Evolutionary conservation across 176 grass and related monocot genomes (phyloP).

Genomic region (Cymbopogon citratus): DNA sequence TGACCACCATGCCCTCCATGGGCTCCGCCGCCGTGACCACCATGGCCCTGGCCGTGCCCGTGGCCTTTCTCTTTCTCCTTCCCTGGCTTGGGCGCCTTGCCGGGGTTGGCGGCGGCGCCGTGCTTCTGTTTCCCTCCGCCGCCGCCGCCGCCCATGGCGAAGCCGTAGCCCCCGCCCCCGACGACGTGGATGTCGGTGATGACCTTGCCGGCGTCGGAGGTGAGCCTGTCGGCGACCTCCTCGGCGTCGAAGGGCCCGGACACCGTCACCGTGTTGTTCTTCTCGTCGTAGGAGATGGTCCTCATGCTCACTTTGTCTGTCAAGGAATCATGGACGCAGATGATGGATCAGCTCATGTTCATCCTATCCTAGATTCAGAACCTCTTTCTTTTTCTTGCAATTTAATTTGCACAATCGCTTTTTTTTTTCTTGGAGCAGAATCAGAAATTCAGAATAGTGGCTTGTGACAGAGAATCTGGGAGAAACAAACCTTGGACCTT

Average conservation of each 20-base stretch:
- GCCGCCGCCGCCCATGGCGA: not conserved
- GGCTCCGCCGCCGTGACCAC: not conserved
- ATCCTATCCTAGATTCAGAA: not conserved
- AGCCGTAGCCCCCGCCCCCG: not conserved
- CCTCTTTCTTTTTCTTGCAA: not conserved
- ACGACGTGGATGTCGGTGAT: slow-evolving; percentile 63
- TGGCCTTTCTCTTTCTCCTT: slow-evolving; percentile 11
- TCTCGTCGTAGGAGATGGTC: slow-evolving; percentile 61
- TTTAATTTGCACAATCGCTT: not conserved
- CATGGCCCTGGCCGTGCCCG: not conserved
- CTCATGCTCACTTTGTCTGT: slow-evolving; percentile 56
- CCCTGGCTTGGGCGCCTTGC: slow-evolving; percentile 20
- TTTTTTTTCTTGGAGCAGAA: not conserved
- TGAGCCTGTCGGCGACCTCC: slow-evolving; percentile 47
- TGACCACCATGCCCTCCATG: not conserved
- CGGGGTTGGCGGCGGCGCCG: not conserved
- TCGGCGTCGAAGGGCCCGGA: slow-evolving; percentile 67
- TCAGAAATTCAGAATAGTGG: not conserved
- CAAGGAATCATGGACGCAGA: not conserved
- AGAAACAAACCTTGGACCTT: slow-evolving; percentile 61
- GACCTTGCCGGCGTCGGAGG: slow-evolving; percentile 55
- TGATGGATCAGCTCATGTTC: not conserved
- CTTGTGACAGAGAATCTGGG: not conserved
- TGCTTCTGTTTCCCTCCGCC: slow-evolving; percentile 36
- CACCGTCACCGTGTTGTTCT: slow-evolving; percentile 56